phyloP scores from a whole-genome alignment of 176 grass and related monocot genomes.

The Canna indica region DNA sequence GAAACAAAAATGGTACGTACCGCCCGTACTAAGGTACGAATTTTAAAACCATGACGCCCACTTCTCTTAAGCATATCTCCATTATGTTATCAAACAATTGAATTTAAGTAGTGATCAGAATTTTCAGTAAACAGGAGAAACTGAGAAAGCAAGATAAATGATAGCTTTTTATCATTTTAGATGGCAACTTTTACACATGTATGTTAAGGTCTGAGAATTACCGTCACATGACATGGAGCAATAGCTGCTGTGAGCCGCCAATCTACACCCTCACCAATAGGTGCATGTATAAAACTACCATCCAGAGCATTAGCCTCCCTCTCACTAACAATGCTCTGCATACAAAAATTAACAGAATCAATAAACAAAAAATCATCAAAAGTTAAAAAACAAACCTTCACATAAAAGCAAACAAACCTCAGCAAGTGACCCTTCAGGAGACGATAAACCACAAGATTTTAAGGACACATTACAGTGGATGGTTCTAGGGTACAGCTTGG shows the following conservation, averaged over 20 bases:
- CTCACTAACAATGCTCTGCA: slow-evolving; percentile 73
- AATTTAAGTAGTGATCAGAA: neutral
- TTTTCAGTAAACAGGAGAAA: neutral
- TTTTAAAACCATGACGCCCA: too few relatives aligned
- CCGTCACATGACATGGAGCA: slow-evolving; percentile 91
- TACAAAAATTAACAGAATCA: slow-evolving; percentile 7
- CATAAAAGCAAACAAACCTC: slow-evolving; percentile 34
- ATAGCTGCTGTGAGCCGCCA: slow-evolving; percentile 82
- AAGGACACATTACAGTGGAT: slow-evolving; percentile 69
- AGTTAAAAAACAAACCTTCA: neutral
- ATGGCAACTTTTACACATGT: neutral
- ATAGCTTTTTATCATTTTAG: neutral
- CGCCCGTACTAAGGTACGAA: too few relatives aligned
- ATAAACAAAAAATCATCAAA: slow-evolving; percentile 6
- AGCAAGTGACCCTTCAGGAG: slow-evolving; percentile 88
- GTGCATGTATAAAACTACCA: slow-evolving; percentile 71
- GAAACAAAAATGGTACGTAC: too few relatives aligned
- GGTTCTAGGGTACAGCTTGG: slow-evolving; percentile 70
- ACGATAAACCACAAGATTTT: slow-evolving; percentile 85
- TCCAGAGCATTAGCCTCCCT: slow-evolving; percentile 82
- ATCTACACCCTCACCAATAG: slow-evolving; percentile 62
- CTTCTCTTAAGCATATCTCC: neutral
- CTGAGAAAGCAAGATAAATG: neutral
- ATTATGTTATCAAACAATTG: too few relatives aligned
- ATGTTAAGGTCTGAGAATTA: slow-evolving; percentile 27